phyloP scores from a whole-genome alignment of 306 rosid genomes.

The Vicia sativa region DNA sequence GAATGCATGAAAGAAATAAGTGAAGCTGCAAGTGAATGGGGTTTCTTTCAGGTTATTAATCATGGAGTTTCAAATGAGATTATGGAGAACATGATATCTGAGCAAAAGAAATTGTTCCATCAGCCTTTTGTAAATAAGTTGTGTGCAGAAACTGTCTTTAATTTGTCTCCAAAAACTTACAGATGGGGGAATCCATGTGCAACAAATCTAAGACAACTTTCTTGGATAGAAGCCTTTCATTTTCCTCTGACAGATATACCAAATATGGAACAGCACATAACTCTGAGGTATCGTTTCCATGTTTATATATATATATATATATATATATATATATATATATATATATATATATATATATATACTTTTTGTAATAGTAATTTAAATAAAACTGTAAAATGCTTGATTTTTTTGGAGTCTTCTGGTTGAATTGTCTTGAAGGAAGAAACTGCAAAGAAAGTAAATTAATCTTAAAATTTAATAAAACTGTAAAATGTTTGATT shows the following conservation, averaged over 20 bases:
- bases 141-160: constrained; percentile 28
- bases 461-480: no score
- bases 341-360: no score
- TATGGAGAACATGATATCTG: constrained; percentile 47
- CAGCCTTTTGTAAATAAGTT: constrained; percentile 55
- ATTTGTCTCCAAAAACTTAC: constrained; percentile 48
- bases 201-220: constrained; percentile 53
- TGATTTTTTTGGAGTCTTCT: neutral
- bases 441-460: neutral
- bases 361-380: neutral
- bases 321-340: no score
- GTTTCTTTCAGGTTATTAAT: constrained; percentile 70
- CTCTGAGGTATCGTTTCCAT: constrained; percentile 74
- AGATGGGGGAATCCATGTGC: constrained; percentile 79
- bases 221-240: constrained; percentile 87
- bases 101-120: constrained; percentile 61
- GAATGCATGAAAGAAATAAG: constrained; percentile 55
- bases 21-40: constrained; percentile 67
- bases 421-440: neutral
- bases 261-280: constrained; percentile 41
- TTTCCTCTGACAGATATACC: constrained; percentile 53
- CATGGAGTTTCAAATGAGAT: constrained; percentile 66
- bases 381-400: neutral
- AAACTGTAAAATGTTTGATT: no score
- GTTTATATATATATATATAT: no score